Conservation (phyloP, 2,329 filamentous ascomycete genomes). For the Ceratocystis huliohia region DNA sequence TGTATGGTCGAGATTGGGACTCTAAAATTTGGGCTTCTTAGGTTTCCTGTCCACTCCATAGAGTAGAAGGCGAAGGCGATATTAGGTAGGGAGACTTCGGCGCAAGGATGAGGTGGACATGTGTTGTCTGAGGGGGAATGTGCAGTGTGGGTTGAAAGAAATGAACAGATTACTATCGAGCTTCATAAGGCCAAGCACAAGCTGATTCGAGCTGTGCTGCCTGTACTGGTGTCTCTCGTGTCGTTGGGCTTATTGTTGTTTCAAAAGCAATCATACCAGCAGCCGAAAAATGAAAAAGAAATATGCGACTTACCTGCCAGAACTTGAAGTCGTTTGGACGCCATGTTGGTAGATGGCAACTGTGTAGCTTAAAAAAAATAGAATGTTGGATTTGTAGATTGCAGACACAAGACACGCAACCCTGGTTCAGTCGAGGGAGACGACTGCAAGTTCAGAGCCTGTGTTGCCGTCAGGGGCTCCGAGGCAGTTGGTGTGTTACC, state of each 20-base stretch:
- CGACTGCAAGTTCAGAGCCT: neutral
- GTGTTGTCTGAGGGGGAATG: neutral
- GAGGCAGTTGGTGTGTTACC: slow-evolving; percentile 10
- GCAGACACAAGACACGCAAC: neutral
- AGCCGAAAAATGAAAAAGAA: neutral
- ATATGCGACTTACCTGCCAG: slow-evolving; percentile 17
- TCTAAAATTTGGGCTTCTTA: neutral
- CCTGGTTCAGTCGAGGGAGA: neutral
- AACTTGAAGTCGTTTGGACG: slow-evolving; percentile 18
- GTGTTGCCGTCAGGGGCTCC: slow-evolving; percentile 3
- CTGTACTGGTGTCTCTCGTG: neutral
- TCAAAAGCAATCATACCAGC: neutral
- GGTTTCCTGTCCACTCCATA: neutral
- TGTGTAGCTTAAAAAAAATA: neutral
- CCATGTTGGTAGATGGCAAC: slow-evolving; percentile 9
- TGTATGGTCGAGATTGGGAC: neutral
- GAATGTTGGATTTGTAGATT: neutral
- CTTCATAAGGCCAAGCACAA: neutral
- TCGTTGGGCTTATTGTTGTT: neutral
- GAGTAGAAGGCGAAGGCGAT: neutral
- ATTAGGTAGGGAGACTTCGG: neutral
- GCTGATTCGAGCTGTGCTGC: neutral
- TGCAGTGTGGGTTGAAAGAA: neutral
- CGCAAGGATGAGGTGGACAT: neutral
- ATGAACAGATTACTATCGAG: neutral